Percentiles rank a stretch among this genome's conserved stretches.
Evolutionary conservation across 192 early-diverging fungal species (phyloP).

Genomic region (Phycomyces nitens): DNA sequence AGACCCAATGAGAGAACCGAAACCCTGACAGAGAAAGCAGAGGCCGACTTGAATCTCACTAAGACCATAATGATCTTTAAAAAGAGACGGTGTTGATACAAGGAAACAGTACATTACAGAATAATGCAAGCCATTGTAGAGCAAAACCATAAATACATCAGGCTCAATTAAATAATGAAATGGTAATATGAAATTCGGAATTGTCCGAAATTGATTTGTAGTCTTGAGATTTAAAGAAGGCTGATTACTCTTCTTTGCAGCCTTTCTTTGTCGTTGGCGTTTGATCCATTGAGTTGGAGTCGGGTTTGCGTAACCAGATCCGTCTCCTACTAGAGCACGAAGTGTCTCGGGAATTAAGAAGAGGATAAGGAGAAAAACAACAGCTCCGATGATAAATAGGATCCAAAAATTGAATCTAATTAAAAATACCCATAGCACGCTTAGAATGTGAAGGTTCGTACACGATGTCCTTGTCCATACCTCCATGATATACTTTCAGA

Average conservation of each 20-base stretch:
- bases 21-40: slow-evolving; percentile 1
- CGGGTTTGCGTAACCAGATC: slow-evolving; percentile 35
- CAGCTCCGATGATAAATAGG: slow-evolving; percentile 21
- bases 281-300: slow-evolving; percentile 23
- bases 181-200: slow-evolving; percentile 14
- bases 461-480: not conserved
- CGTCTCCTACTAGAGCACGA: slow-evolving; percentile 39
- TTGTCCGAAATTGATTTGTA: not conserved
- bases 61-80: not conserved
- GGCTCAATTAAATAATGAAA: slow-evolving; percentile 18
- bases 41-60: slow-evolving; percentile 3
- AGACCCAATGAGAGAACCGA: not conserved
- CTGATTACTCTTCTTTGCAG: not conserved
- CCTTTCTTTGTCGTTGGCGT: slow-evolving; percentile 1
- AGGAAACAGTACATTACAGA: slow-evolving; percentile 7
- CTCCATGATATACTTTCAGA: slow-evolving; percentile 29
- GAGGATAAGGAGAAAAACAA: slow-evolving; percentile 23
- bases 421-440: not conserved
- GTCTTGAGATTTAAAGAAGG: not conserved
- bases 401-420: slow-evolving; percentile 42
- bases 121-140: slow-evolving; percentile 28
- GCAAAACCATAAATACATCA: slow-evolving; percentile 20
- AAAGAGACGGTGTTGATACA: not conserved
- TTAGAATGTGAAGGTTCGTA: not conserved
- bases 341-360: slow-evolving; percentile 47